These are phyloP conservation scores for Phoenix roebelenii DNA, from an alignment of 176 grass and related monocot genomes.

Conservation along the genomic window DNA sequence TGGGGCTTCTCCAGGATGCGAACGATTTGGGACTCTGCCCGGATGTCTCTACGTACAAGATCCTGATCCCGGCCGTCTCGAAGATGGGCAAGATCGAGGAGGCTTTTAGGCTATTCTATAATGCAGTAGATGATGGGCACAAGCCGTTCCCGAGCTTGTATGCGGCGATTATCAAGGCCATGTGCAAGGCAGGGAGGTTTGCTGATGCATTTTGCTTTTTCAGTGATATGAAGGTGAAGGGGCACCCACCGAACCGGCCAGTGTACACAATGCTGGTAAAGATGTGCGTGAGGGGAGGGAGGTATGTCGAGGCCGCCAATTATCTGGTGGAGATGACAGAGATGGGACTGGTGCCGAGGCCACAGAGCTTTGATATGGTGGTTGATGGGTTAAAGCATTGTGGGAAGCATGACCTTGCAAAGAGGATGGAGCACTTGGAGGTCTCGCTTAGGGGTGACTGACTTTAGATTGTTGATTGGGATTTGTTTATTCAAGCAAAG, in stretches of 20 bases:
- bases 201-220: conserved; percentile 72
- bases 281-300: conserved; percentile 76
- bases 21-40: conserved; percentile 62
- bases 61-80: conserved; percentile 69
- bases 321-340: conserved; percentile 87
- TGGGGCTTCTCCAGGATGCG: conserved; percentile 54
- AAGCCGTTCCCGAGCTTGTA: conserved; percentile 81
- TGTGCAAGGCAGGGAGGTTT: conserved; percentile 71
- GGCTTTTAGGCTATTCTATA: conserved; percentile 69
- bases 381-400: conserved; percentile 62
- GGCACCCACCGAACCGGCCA: conserved; percentile 61
- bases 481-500: too few species aligned
- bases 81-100: conserved; percentile 73
- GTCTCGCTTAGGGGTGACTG: conserved; percentile 43
- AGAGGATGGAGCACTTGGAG: conserved; percentile 71
- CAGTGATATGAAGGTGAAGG: conserved; percentile 66
- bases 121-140: conserved; percentile 63
- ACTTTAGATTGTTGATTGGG: not conserved
- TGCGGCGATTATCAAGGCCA: conserved; percentile 73
- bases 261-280: conserved; percentile 95
- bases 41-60: conserved; percentile 94
- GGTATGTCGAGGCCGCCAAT: conserved; percentile 61
- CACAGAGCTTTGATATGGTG: conserved; percentile 55
- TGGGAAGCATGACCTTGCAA: conserved; percentile 66
- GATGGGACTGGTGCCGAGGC: conserved; percentile 50